Base-by-base conservation (phyloP, 129 eudicot species). In the Chrysanthemum lavandulifolium region DNA sequence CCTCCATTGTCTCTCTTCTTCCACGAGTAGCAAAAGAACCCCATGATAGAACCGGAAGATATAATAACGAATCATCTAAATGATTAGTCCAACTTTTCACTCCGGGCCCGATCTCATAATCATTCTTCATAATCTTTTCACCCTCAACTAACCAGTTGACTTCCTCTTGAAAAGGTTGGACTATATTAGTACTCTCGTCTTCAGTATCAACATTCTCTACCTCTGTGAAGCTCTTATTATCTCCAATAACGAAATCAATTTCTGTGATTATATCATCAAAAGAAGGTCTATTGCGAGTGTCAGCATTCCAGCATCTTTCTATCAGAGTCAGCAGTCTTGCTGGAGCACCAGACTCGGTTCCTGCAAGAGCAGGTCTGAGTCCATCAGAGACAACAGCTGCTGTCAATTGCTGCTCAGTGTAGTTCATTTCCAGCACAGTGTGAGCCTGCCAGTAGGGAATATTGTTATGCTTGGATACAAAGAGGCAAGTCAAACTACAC, bases 1-100 rank as follows among this genome's bases (percentile, higher is more conserved):
- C 99, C 71, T 95, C 99, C 99, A 95, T 95, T 0, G 87, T 84
- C 82, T 95, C 99, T 82, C 99, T 95, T 82, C 87, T 85, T 59
- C 99, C 99, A 78, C 97, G 86, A 50, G 96, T 86, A 61, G 99
- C 87, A 81, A 88, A 95, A 23, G 99, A 90, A 57, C 99, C 99
- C 85, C 87, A 95, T 49, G 99, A 90, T 23, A 95, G 29, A 59
- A 78, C 82, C 2, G 99, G 99, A 71, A 50, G 71, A 61, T 90
- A 90, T 48, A 61, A 54, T 25, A 65, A 59, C 56, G 59, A 25
- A 84, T 78, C 82, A 61, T 69, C 54, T 13, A 70, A 50, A 76
- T 73, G 57, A 55, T 51, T 61, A 67, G 49, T 40, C 86, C 83
- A 83, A 19, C 23, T 74, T 71, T 80, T 54, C 52, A 31, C 68